Conservation (phyloP, 2,329 filamentous ascomycete genomes). For the Nannizziopsis arthrosporioides region DNA sequence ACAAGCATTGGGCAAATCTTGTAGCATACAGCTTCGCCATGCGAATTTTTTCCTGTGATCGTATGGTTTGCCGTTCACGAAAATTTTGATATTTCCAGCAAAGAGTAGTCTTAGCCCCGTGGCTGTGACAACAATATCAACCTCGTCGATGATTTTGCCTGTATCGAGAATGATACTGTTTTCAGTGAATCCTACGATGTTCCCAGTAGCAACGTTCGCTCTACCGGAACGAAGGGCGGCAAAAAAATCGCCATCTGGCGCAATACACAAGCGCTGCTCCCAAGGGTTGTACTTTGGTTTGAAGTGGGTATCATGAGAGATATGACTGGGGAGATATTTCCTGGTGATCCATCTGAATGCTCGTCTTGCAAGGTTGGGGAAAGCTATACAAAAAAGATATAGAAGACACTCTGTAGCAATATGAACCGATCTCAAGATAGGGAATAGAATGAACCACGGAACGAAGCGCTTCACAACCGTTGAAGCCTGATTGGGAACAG, state of each 20-base stretch:
- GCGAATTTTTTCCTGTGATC: slow-evolving; percentile 19
- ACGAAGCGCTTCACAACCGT: slow-evolving; percentile 9
- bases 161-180: slow-evolving; percentile 40
- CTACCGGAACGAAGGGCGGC: slow-evolving; percentile 40
- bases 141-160: slow-evolving; percentile 28
- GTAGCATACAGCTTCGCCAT: slow-evolving; percentile 36
- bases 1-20: slow-evolving; percentile 34
- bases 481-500: slow-evolving; percentile 34
- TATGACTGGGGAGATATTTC: slow-evolving; percentile 42
- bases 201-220: slow-evolving; percentile 45
- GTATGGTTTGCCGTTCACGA: slow-evolving; percentile 25
- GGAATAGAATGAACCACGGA: slow-evolving; percentile 32
- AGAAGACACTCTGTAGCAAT: slow-evolving; percentile 31
- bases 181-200: slow-evolving; percentile 41
- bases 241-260: slow-evolving; percentile 51
- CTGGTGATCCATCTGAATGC: slow-evolving; percentile 39
- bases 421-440: slow-evolving; percentile 27
- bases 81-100: slow-evolving; percentile 27
- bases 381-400: slow-evolving; percentile 43
- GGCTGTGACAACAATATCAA: slow-evolving; percentile 36
- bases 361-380: slow-evolving; percentile 40
- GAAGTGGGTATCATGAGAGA: slow-evolving; percentile 52
- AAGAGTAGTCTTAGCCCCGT: slow-evolving; percentile 35
- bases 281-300: slow-evolving; percentile 54
- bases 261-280: slow-evolving; percentile 65